Percentiles rank a stretch among this genome's conserved stretches.
Conservation (phyloP, 163 green algal species). For the Chlorella variabilis region DNA sequence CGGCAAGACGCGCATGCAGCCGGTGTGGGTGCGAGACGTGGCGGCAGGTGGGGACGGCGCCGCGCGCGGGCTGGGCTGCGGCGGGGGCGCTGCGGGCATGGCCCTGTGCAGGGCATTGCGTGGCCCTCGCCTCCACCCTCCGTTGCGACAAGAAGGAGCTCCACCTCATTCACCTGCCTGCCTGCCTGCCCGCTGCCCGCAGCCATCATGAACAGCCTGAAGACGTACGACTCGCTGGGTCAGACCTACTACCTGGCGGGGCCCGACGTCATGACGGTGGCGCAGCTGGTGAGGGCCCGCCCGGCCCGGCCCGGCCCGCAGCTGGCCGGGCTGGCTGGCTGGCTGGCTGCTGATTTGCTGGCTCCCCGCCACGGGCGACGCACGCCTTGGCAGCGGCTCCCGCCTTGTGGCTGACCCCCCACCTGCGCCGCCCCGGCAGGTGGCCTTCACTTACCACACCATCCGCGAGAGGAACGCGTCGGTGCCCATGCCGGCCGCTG, state of each 20-base stretch:
- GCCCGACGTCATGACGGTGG: slow-evolving; percentile 81
- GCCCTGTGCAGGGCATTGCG: neutral
- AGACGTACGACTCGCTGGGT: slow-evolving; percentile 71
- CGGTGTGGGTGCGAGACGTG: slow-evolving; percentile 91
- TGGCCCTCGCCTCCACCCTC: neutral
- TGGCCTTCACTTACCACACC: slow-evolving; percentile 47
- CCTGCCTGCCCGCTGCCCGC: neutral
- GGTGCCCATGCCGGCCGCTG: neutral
- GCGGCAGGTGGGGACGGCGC: slow-evolving; percentile 52
- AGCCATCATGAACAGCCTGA: slow-evolving; percentile 79
- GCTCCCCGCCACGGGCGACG: too few relatives aligned
- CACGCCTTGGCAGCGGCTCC: too few relatives aligned
- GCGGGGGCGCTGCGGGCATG: neutral
- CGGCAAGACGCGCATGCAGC: slow-evolving; percentile 77
- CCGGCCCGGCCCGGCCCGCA: too few relatives aligned
- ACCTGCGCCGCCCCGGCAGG: neutral
- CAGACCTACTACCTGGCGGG: slow-evolving; percentile 91
- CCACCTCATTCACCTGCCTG: neutral
- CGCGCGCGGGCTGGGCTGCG: neutral
- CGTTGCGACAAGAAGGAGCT: neutral
- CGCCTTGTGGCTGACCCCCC: too few relatives aligned
- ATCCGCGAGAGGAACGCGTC: slow-evolving; percentile 48
- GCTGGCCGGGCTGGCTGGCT: neutral
- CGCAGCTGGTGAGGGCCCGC: slow-evolving; percentile 60
- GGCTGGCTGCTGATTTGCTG: neutral